Conservation (phyloP, 192 early-diverging fungal species). For the Rhizophagus clarus region DNA sequence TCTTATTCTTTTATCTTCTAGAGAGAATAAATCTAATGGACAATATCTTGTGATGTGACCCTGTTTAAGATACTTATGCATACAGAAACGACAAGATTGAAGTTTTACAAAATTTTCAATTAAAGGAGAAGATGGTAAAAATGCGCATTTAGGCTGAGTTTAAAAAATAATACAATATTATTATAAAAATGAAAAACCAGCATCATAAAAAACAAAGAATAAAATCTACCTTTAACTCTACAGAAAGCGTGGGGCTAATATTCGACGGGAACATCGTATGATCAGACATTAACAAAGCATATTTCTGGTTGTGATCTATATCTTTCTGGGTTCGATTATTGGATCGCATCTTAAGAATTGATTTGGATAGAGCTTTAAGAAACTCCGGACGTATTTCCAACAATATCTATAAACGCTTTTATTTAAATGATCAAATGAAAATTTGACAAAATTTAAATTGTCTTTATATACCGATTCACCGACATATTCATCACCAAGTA, state of each 20-base stretch:
- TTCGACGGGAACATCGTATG: slow-evolving; percentile 37
- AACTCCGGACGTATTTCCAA: slow-evolving; percentile 42
- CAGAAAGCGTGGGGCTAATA: slow-evolving; percentile 23
- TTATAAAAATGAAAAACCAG: background rate
- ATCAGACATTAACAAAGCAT: slow-evolving; percentile 51
- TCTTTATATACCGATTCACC: background rate
- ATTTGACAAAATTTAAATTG: background rate
- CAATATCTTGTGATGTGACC: slow-evolving; percentile 50
- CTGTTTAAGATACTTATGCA: slow-evolving; percentile 67
- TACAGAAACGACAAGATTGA: slow-evolving; percentile 73
- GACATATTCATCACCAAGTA: slow-evolving; percentile 6
- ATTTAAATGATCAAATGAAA: background rate
- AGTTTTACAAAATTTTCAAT: slow-evolving; percentile 53
- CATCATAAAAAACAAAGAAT: background rate
- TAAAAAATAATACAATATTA: background rate
- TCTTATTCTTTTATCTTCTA: slow-evolving; percentile 35
- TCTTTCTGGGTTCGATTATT: slow-evolving; percentile 41
- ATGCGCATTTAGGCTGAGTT: slow-evolving; percentile 73
- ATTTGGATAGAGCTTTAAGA: slow-evolving; percentile 40
- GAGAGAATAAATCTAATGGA: slow-evolving; percentile 69
- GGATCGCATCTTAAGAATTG: slow-evolving; percentile 44
- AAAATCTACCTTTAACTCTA: slow-evolving; percentile 57
- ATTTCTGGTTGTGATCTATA: slow-evolving; percentile 48
- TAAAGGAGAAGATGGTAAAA: slow-evolving; percentile 51
- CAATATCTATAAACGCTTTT: slow-evolving; percentile 30